These are phyloP conservation scores for Ceratocystiopsis sp. DNA, from an alignment of 2,329 filamentous ascomycete species.

Conservation along the genomic window DNA sequence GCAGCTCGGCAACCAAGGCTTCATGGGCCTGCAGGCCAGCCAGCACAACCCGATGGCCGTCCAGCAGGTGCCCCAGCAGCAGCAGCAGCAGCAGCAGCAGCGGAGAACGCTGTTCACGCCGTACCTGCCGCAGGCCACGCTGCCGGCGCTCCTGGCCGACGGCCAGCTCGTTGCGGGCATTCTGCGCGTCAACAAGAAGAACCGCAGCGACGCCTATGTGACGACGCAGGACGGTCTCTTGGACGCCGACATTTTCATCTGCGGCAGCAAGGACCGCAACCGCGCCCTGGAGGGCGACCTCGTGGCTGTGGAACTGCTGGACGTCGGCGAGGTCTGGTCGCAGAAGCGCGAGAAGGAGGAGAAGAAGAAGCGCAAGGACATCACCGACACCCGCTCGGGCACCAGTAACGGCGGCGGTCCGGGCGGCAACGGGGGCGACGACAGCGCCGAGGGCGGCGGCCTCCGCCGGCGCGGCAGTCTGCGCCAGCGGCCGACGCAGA, in stretches of 20 bases:
- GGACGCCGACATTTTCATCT: constrained; percentile 98
- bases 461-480: constrained; percentile 87
- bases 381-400: constrained; percentile 72
- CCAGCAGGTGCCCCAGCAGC: constrained; percentile 54
- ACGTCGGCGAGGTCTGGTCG: constrained; percentile 95
- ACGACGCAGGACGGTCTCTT: constrained; percentile 74
- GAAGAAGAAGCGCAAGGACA: constrained; percentile 99
- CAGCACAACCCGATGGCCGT: constrained; percentile 57
- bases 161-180: constrained; percentile 93
- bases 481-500: constrained; percentile 90
- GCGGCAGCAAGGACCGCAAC: constrained; percentile 96
- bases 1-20: constrained; percentile 63
- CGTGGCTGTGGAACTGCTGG: constrained; percentile 86
- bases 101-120: constrained; percentile 97
- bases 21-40: constrained; percentile 50
- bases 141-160: constrained; percentile 78
- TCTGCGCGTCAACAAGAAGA: constrained; percentile 98
- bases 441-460: constrained; percentile 48
- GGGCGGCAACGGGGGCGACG: constrained; percentile 42
- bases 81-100: constrained; percentile 69
- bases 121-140: constrained; percentile 84
- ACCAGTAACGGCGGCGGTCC: constrained; percentile 58
- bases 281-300: constrained; percentile 90
- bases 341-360: constrained; percentile 99
- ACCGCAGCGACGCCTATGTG: constrained; percentile 94